Evolutionary conservation across 805 yeast genomes (phyloP).

Genomic region (Schwanniomyces polymorphus): DNA sequence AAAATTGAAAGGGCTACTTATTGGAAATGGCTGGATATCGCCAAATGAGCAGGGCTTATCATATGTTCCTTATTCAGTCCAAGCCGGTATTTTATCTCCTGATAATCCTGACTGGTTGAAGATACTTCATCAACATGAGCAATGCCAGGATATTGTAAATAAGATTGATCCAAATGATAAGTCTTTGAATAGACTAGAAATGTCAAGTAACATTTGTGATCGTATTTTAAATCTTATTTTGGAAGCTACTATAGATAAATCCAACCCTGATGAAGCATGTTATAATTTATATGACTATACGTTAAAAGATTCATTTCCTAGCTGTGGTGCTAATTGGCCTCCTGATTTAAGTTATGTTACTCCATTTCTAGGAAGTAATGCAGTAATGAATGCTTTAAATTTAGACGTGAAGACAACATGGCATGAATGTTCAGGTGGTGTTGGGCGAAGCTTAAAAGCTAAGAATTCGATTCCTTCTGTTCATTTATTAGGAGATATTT

Average conservation of each 20-base stretch:
- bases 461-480: slow-evolving; percentile 59
- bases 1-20: slow-evolving; percentile 64
- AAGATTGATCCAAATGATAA: slow-evolving; percentile 17
- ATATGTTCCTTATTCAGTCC: slow-evolving; percentile 67
- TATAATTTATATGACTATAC: slow-evolving; percentile 82
- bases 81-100: slow-evolving; percentile 53
- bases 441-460: slow-evolving; percentile 53
- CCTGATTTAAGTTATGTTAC: slow-evolving; percentile 50
- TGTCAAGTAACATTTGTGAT: slow-evolving; percentile 46
- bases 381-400: slow-evolving; percentile 54
- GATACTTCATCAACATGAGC: slow-evolving; percentile 52
- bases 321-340: slow-evolving; percentile 96
- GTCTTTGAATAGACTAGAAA: slow-evolving; percentile 18
- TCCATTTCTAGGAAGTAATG: slow-evolving; percentile 47
- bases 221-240: slow-evolving; percentile 42
- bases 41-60: slow-evolving; percentile 84
- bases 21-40: slow-evolving; percentile 95
- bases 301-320: slow-evolving; percentile 69
- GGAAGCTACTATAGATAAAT: slow-evolving; percentile 26
- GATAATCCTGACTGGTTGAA: slow-evolving; percentile 37
- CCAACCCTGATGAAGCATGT: slow-evolving; percentile 54
- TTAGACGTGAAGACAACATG: slow-evolving; percentile 48
- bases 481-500: slow-evolving; percentile 62
- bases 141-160: slow-evolving; percentile 57
- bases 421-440: slow-evolving; percentile 76